Percentiles rank a stretch among this genome's conserved stretches.
Evolutionary conservation across 257 asterid genomes (phyloP).

Genomic region (Catharanthus roseus): DNA sequence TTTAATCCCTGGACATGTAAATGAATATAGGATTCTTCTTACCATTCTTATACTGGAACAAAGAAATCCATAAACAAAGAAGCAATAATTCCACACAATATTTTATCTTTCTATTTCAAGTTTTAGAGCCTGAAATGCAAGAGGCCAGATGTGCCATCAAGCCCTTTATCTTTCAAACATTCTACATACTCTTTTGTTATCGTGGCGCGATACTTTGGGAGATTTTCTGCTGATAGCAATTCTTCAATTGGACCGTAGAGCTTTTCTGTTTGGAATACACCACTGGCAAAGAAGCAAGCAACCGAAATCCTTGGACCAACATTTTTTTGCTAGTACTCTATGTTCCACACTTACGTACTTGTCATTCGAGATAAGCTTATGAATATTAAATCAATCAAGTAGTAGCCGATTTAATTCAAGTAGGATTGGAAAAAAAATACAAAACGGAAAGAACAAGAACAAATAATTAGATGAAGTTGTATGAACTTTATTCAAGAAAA

Average conservation of each 20-base stretch:
- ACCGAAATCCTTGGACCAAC: slow-evolving; percentile 1
- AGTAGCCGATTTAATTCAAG: too few species aligned
- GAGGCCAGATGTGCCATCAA: slow-evolving; percentile 22
- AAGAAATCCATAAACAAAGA: too few species aligned
- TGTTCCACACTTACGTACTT: slow-evolving; percentile 3
- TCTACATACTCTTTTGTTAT: background rate
- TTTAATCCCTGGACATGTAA: too few species aligned
- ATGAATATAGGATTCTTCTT: too few species aligned
- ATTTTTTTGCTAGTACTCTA: background rate
- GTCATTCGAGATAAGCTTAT: slow-evolving; percentile 4
- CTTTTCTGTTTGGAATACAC: background rate
- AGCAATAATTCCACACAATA: too few species aligned
- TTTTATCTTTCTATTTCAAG: too few species aligned
- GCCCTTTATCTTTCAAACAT: slow-evolving; percentile 6
- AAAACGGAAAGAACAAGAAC: too few species aligned
- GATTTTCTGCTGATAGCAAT: background rate
- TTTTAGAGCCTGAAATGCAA: slow-evolving; percentile 15
- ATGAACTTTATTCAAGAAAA: too few species aligned
- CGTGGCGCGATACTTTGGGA: background rate
- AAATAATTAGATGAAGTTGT: too few species aligned
- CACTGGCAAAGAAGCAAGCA: background rate
- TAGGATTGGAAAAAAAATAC: too few species aligned
- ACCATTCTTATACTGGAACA: too few species aligned
- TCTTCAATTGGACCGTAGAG: slow-evolving; percentile 1
- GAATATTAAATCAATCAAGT: background rate